These are phyloP conservation scores for Jamesozyma hellenica DNA, from an alignment of 805 yeast species.

Conservation along the genomic window DNA sequence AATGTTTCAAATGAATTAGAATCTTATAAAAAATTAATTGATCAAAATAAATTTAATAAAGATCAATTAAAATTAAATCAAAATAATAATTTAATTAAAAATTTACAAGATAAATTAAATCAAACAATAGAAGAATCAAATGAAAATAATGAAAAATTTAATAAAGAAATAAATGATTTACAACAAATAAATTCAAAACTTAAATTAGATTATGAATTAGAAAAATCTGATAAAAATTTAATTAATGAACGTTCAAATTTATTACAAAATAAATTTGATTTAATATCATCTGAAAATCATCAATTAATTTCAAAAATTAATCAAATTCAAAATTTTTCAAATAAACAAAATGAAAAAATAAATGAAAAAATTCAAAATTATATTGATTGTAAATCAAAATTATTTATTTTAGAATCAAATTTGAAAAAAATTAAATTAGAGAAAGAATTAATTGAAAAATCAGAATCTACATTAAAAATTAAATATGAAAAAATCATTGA, in stretches of 20 bases:
- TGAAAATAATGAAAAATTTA: constrained; percentile 40
- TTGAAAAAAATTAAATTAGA: constrained; percentile 45
- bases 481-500: constrained; percentile 44
- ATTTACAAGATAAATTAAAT: constrained; percentile 18
- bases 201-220: constrained; percentile 41
- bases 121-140: constrained; percentile 29
- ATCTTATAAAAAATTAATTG: constrained; percentile 32
- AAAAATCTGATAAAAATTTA: constrained; percentile 44
- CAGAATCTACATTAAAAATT: constrained; percentile 40
- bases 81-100: constrained; percentile 12
- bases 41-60: constrained; percentile 12
- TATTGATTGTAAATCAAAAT: constrained; percentile 39
- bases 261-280: constrained; percentile 32
- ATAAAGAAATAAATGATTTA: constrained; percentile 34
- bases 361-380: constrained; percentile 45
- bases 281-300: constrained; percentile 36
- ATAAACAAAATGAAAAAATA: constrained; percentile 40
- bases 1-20: constrained; percentile 61
- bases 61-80: background rate
- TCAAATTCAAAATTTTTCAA: constrained; percentile 34
- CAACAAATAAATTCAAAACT: constrained; percentile 38
- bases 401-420: constrained; percentile 37
- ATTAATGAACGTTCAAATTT: constrained; percentile 42
- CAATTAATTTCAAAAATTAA: constrained; percentile 34
- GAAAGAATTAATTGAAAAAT: constrained; percentile 38